Percentiles rank a stretch among this genome's conserved stretches.
phyloP scores from a whole-genome alignment of 164 flowering plant genomes.

The Liquidambar formosana region DNA sequence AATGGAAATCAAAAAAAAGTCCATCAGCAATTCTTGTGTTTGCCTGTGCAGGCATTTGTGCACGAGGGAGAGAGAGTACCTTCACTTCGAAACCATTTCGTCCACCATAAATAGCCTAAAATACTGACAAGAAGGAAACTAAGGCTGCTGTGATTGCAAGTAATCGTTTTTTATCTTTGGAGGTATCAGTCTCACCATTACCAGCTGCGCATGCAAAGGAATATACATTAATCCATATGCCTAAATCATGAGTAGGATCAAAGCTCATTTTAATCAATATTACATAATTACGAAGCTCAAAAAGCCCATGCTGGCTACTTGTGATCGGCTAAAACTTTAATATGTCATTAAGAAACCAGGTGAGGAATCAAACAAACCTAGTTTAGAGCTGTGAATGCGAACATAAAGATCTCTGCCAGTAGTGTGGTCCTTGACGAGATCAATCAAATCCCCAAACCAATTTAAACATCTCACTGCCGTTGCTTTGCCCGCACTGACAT shows the following conservation, averaged over 20 bases:
- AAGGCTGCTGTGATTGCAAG: background rate
- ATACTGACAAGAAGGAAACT: background rate
- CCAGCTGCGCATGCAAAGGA: background rate
- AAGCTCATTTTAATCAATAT: no score
- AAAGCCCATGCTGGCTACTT: no score
- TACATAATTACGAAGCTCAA: no score
- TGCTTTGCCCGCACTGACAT: background rate
- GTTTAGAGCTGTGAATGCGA: background rate
- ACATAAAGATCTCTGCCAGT: constrained; percentile 1
- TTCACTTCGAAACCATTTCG: background rate
- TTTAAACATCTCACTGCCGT: background rate
- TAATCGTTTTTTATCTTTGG: background rate
- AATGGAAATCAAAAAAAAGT: no score
- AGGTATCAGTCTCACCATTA: background rate
- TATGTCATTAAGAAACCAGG: no score
- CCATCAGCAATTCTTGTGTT: background rate
- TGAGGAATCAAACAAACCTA: background rate
- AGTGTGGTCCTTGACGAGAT: background rate
- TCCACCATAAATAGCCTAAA: background rate
- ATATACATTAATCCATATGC: background rate
- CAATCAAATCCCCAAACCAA: constrained; percentile 7
- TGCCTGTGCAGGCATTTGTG: background rate
- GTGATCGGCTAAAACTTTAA: background rate
- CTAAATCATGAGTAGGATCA: background rate
- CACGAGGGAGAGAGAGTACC: background rate